Percentiles rank a stretch among this genome's conserved stretches.
phyloP scores from a whole-genome alignment of 768 basidiomycete species.

The Calocybe gangraenosa region DNA sequence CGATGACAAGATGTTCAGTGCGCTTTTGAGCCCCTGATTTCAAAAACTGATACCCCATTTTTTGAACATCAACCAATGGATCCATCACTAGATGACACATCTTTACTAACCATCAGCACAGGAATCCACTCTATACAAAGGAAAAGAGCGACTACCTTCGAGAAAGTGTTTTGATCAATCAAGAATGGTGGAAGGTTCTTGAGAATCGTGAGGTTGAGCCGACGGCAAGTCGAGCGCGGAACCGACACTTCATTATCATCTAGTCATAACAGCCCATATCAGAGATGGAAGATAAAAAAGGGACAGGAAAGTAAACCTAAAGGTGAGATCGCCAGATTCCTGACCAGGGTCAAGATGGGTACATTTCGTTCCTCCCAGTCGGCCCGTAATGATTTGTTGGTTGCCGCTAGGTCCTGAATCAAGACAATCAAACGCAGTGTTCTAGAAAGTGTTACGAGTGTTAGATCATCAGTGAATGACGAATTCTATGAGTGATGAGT shows the following conservation, averaged over 20 bases:
- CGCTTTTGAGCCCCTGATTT: slow-evolving; percentile 63
- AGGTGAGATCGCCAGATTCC: slow-evolving; percentile 51
- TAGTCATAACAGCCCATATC: slow-evolving; percentile 4
- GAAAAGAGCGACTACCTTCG: slow-evolving; percentile 41
- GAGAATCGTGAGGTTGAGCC: slow-evolving; percentile 64
- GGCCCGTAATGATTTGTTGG: slow-evolving; percentile 71
- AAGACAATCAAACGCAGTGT: slow-evolving; percentile 63
- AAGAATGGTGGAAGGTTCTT: slow-evolving; percentile 61
- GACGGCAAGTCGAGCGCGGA: slow-evolving; percentile 65
- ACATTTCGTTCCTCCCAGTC: slow-evolving; percentile 61
- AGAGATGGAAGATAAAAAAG: neutral
- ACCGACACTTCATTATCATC: slow-evolving; percentile 33
- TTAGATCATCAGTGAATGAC: slow-evolving; percentile 51
- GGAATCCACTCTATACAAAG: neutral
- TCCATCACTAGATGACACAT: slow-evolving; percentile 80
- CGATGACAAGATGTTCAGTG: slow-evolving; percentile 83
- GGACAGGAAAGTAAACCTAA: slow-evolving; percentile 34
- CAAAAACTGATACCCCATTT: slow-evolving; percentile 73
- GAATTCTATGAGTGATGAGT: slow-evolving; percentile 42
- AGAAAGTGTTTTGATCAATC: slow-evolving; percentile 58
- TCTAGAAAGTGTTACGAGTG: slow-evolving; percentile 61
- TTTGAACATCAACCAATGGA: slow-evolving; percentile 59
- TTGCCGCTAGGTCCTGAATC: slow-evolving; percentile 63
- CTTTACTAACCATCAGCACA: slow-evolving; percentile 32
- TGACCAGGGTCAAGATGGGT: slow-evolving; percentile 51